Evolutionary conservation across 352 stramenopile genomes (phyloP).

Genomic region (Thalassiosira gravida): DNA sequence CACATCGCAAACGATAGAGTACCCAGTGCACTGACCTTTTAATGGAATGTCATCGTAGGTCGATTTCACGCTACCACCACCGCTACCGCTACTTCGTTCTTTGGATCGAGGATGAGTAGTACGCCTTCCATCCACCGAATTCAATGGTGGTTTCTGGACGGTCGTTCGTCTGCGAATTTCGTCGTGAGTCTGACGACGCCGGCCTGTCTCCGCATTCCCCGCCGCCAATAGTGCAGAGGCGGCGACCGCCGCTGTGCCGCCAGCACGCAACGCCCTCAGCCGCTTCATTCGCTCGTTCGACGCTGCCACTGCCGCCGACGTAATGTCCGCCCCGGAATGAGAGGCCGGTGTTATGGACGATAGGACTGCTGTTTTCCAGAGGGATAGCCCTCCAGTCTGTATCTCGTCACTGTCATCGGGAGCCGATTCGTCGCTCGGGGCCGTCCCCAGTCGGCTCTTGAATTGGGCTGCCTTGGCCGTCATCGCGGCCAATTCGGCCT

Average conservation of each 20-base stretch:
- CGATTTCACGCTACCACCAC: conserved; percentile 13
- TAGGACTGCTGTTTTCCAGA: not conserved
- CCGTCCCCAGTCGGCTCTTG: not conserved
- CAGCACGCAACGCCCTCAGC: conserved; percentile 31
- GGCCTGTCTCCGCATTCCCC: not conserved
- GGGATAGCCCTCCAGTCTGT: not conserved
- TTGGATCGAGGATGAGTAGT: too few relatives aligned
- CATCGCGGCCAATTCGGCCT: conserved; percentile 46
- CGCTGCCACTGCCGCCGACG: conserved; percentile 27
- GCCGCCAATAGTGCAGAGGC: too few relatives aligned
- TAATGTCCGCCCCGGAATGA: conserved; percentile 24
- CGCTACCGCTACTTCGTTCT: too few relatives aligned
- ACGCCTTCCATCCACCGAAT: not conserved
- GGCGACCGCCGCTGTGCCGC: too few relatives aligned
- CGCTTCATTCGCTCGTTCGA: conserved; percentile 35
- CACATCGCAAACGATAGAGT: conserved; percentile 49
- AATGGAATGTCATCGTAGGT: conserved; percentile 40
- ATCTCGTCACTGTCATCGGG: not conserved
- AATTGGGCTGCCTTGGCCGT: conserved; percentile 31
- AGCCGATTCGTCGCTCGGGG: not conserved
- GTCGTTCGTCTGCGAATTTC: too few relatives aligned
- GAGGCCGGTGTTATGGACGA: too few relatives aligned
- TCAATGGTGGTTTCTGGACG: too few relatives aligned
- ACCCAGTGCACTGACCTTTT: conserved; percentile 42
- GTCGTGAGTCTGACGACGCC: conserved; percentile 6